A percentile compares a stretch with the other conserved stretches of the same genome.
Conservation (phyloP, 1,284 basidiomycete species). For the Ganoderma resinaceum region DNA sequence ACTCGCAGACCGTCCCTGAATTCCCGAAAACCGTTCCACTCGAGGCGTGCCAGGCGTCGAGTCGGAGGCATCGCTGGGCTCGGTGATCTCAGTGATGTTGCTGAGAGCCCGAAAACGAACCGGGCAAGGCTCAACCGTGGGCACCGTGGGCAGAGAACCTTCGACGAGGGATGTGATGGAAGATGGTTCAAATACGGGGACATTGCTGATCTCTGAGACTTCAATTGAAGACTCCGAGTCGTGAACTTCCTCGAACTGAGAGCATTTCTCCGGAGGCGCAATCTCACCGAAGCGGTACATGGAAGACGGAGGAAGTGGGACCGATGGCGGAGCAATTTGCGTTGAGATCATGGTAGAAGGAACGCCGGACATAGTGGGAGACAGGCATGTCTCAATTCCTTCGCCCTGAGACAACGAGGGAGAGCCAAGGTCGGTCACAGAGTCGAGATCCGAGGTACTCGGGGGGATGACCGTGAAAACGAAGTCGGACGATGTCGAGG, state of each 20-base stretch:
- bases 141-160: neutral
- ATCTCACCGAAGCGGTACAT: neutral
- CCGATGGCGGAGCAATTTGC: neutral
- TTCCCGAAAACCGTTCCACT: slow-evolving; percentile 10
- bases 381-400: neutral
- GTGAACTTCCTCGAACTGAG: neutral
- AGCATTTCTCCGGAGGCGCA: neutral
- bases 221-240: neutral
- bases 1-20: slow-evolving; percentile 7
- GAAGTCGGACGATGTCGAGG: neutral
- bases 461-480: neutral
- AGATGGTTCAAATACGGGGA: neutral
- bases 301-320: neutral
- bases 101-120: neutral
- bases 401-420: neutral
- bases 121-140: neutral
- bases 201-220: neutral
- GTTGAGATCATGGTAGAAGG: neutral
- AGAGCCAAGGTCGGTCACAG: neutral
- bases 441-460: neutral
- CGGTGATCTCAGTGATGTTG: slow-evolving; percentile 15
- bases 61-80: slow-evolving; percentile 7
- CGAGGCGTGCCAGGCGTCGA: neutral
- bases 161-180: neutral
- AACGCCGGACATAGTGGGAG: neutral